Evolutionary conservation across 805 yeast species (phyloP).

Genomic region (Cyberlindnera lachancei): DNA sequence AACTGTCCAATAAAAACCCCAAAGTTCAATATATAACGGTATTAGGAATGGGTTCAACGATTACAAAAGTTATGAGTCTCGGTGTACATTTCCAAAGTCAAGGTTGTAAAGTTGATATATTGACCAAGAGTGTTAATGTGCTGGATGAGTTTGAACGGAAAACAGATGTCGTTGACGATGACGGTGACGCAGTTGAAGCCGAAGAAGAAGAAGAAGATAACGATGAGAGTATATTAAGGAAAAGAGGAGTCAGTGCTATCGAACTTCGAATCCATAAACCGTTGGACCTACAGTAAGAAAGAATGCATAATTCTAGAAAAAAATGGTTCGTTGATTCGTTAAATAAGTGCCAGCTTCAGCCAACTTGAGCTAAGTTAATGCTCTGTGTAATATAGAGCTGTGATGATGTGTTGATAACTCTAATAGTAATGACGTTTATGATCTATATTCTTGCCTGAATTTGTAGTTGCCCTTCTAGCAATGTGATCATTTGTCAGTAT

Average conservation of each 20-base stretch:
- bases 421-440: too few relatives aligned
- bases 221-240: conserved; percentile 24
- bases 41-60: conserved; percentile 71
- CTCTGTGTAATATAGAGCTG: too few relatives aligned
- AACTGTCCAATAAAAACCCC: conserved; percentile 37
- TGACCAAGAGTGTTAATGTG: conserved; percentile 60
- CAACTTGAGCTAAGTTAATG: too few relatives aligned
- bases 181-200: too few relatives aligned
- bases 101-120: conserved; percentile 46
- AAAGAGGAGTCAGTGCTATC: conserved; percentile 34
- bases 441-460: too few relatives aligned
- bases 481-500: too few relatives aligned
- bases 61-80: conserved; percentile 53
- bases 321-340: background rate
- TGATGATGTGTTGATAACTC: too few relatives aligned
- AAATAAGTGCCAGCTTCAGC: too few relatives aligned
- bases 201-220: conserved; percentile 24
- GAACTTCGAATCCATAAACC: conserved; percentile 31
- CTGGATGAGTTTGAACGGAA: conserved; percentile 71
- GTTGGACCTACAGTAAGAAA: conserved; percentile 2
- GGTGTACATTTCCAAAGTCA: conserved; percentile 52
- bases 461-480: too few relatives aligned
- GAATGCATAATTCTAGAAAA: too few relatives aligned
- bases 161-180: too few relatives aligned
- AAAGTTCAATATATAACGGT: conserved; percentile 42